Evolutionary conservation across 2,329 filamentous ascomycete genomes (phyloP).

Genomic region (Trichoderma oligosporum): DNA sequence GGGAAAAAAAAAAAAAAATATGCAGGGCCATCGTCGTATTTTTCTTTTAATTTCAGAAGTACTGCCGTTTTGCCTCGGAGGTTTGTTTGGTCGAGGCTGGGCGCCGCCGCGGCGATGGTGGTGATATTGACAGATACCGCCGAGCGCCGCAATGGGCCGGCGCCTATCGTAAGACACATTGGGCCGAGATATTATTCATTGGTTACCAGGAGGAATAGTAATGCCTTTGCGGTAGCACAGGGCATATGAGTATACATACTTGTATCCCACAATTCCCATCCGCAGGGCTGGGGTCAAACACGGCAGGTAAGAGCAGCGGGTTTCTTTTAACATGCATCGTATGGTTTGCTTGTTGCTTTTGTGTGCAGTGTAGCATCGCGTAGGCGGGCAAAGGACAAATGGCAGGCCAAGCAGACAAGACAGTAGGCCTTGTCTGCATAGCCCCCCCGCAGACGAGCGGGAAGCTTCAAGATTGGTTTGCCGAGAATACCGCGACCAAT

Average conservation of each 20-base stretch:
- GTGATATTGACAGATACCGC: constrained; percentile 10
- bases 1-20: too few species aligned
- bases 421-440: neutral
- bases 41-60: neutral
- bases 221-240: neutral
- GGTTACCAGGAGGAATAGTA: neutral
- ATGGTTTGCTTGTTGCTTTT: neutral
- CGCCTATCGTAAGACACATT: constrained; percentile 12
- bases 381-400: neutral
- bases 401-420: neutral
- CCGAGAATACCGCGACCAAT: constrained; percentile 17
- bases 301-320: neutral
- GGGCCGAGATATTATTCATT: neutral
- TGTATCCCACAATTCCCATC: neutral
- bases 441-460: constrained; percentile 7
- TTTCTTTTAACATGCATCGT: neutral
- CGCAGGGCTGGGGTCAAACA: neutral
- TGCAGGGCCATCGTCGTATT: neutral
- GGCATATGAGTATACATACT: too few species aligned
- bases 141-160: constrained; percentile 10
- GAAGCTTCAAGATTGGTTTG: constrained; percentile 12
- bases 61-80: neutral
- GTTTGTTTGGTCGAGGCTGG: neutral
- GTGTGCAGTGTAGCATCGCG: neutral
- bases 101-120: constrained; percentile 3